A percentile compares a stretch with the other conserved stretches of the same genome.
phyloP scores from a whole-genome alignment of 345 rosid genomes.

The Salix koriyanagi region DNA sequence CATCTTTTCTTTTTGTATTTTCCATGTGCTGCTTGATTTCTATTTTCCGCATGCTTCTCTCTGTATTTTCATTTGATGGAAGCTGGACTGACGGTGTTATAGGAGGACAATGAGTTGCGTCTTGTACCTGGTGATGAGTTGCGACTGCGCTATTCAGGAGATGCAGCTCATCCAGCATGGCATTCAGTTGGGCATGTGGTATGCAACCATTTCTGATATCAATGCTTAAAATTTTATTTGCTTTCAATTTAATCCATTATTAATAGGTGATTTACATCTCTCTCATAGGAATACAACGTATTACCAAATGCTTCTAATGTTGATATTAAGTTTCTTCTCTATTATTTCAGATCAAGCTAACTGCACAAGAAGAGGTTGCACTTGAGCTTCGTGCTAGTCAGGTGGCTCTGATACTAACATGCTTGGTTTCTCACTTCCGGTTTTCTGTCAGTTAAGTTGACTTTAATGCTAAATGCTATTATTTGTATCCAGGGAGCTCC shows the following conservation, averaged over 20 bases:
- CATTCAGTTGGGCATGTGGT: slow-evolving; percentile 99
- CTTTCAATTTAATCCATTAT: background rate
- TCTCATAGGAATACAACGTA: background rate
- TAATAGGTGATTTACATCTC: background rate
- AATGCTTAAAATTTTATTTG: background rate
- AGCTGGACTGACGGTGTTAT: slow-evolving; percentile 20
- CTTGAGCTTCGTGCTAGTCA: slow-evolving; percentile 98
- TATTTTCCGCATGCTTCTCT: background rate
- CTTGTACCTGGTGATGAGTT: slow-evolving; percentile 97
- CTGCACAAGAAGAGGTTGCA: slow-evolving; percentile 98
- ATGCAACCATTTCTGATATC: slow-evolving; percentile 16
- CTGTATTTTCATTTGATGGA: slow-evolving; percentile 14
- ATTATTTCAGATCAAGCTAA: slow-evolving; percentile 73
- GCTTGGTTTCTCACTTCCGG: slow-evolving; percentile 3
- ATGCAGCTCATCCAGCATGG: slow-evolving; percentile 98
- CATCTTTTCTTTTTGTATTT: background rate
- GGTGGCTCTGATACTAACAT: slow-evolving; percentile 41
- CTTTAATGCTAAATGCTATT: slow-evolving; percentile 4
- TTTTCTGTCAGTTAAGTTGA: background rate
- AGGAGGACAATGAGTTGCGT: slow-evolving; percentile 98
- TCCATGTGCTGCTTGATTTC: background rate
- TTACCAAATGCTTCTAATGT: background rate
- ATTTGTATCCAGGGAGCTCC: slow-evolving; percentile 77
- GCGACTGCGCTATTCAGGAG: slow-evolving; percentile 91
- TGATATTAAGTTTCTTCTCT: background rate